phyloP scores from a whole-genome alignment of 768 basidiomycete genomes.

The Amanita polypyramis region DNA sequence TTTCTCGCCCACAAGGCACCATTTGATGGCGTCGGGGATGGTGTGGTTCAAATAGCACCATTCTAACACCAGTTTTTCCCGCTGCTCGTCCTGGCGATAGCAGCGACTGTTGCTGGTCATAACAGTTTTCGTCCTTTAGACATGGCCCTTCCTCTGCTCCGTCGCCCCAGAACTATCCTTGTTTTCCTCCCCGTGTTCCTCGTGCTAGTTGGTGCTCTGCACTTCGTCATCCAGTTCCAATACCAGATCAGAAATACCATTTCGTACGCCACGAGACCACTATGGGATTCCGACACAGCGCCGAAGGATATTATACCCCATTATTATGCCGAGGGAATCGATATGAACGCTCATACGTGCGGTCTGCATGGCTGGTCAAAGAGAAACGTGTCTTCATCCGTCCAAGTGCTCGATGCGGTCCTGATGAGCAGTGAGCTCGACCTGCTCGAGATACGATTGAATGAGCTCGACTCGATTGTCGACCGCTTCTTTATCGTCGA shows the following conservation, averaged over 20 bases:
- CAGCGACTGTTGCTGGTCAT: conserved; percentile 1
- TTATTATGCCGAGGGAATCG: conserved; percentile 44
- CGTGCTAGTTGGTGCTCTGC: conserved; percentile 21
- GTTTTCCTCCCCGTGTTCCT: conserved; percentile 24
- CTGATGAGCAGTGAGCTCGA: conserved; percentile 57
- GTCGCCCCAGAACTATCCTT: conserved; percentile 20
- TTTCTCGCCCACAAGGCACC: too few species aligned
- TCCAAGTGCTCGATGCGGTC: conserved; percentile 46
- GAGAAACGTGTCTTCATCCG: conserved; percentile 19
- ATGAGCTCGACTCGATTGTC: conserved; percentile 48
- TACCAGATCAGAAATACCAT: conserved; percentile 42
- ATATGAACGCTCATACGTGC: conserved; percentile 33
- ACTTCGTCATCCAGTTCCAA: conserved; percentile 28
- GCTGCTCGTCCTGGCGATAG: conserved; percentile 5
- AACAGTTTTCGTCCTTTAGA: conserved; percentile 7
- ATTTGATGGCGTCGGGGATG: neutral
- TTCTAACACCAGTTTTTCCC: too few species aligned
- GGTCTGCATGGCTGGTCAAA: conserved; percentile 43
- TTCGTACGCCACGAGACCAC: conserved; percentile 45
- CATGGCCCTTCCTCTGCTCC: conserved; percentile 14
- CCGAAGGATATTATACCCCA: conserved; percentile 40
- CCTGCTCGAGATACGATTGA: conserved; percentile 49
- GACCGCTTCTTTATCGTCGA: conserved; percentile 54
- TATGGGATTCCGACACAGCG: conserved; percentile 46
- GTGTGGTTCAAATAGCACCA: neutral